Conservation (phyloP, 140 eudicot species). For the Flaveria floridana region DNA sequence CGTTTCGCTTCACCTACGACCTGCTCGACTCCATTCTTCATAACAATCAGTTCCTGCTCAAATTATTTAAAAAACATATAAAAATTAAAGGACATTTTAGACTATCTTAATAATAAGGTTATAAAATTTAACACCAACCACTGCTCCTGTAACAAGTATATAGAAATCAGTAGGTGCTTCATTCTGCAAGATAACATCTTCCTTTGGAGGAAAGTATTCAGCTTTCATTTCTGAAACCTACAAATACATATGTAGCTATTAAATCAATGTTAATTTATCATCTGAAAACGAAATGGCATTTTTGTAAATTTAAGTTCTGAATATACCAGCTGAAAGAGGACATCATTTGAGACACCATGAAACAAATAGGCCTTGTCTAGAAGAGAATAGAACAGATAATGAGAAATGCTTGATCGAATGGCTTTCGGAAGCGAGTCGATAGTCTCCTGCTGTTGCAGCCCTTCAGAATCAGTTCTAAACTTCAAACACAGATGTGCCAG, state of each 20-base stretch:
- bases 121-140: slow-evolving; percentile 36
- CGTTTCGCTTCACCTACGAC: slow-evolving; percentile 45
- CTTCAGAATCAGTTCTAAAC: slow-evolving; percentile 62
- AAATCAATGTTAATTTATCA: background rate
- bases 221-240: slow-evolving; percentile 76
- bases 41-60: slow-evolving; percentile 43
- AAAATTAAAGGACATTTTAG: background rate
- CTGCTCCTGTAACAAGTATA: slow-evolving; percentile 55
- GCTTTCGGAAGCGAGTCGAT: slow-evolving; percentile 69
- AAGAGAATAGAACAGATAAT: slow-evolving; percentile 48
- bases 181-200: slow-evolving; percentile 57
- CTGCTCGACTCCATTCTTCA: slow-evolving; percentile 50
- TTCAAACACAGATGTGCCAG: slow-evolving; percentile 61
- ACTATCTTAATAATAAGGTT: background rate
- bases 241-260: background rate
- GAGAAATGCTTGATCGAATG: slow-evolving; percentile 61
- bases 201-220: slow-evolving; percentile 63
- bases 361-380: slow-evolving; percentile 56
- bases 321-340: slow-evolving; percentile 62
- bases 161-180: slow-evolving; percentile 66
- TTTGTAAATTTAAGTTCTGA: background rate
- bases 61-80: background rate
- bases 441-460: slow-evolving; percentile 65
- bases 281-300: background rate
- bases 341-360: slow-evolving; percentile 52